phyloP scores from a whole-genome alignment of 2,329 filamentous ascomycete genomes.

The Stemphylium beticola region DNA sequence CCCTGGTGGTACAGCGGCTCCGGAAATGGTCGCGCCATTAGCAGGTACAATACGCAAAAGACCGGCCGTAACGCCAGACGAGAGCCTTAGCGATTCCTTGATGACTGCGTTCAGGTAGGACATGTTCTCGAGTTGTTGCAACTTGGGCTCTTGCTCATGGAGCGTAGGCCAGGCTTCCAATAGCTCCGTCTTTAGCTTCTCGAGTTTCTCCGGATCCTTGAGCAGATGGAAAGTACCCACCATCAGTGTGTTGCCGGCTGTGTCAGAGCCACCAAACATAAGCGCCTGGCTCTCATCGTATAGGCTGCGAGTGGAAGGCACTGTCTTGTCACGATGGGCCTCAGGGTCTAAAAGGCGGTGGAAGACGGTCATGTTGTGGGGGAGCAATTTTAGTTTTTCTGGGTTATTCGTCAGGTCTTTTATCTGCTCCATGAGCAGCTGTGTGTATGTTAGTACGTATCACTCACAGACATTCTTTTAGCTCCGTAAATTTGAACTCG shows the following conservation, averaged over 20 bases:
- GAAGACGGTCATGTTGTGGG: slow-evolving; percentile 49
- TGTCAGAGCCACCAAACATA: slow-evolving; percentile 57
- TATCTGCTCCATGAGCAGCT: slow-evolving; percentile 43
- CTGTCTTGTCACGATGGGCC: slow-evolving; percentile 38
- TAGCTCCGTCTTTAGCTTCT: slow-evolving; percentile 51
- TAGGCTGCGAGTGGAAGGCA: slow-evolving; percentile 44
- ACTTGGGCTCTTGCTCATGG: slow-evolving; percentile 27
- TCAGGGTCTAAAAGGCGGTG: slow-evolving; percentile 45
- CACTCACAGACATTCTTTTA: too few relatives aligned
- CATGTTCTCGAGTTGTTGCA: slow-evolving; percentile 48
- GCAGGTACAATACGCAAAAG: slow-evolving; percentile 33
- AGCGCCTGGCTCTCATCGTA: slow-evolving; percentile 56
- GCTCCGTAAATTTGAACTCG: neutral
- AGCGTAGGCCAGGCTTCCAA: slow-evolving; percentile 46
- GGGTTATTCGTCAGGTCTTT: slow-evolving; percentile 40
- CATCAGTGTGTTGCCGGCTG: slow-evolving; percentile 52
- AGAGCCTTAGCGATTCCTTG: slow-evolving; percentile 50
- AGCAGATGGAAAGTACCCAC: slow-evolving; percentile 53
- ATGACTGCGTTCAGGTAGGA: slow-evolving; percentile 45
- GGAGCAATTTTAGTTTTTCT: slow-evolving; percentile 37
- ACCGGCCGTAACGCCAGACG: slow-evolving; percentile 41
- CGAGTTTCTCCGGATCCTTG: slow-evolving; percentile 38
- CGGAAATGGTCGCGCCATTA: slow-evolving; percentile 29
- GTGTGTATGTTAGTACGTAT: neutral
- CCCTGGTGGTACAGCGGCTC: slow-evolving; percentile 24